A percentile compares a stretch with the other conserved stretches of the same genome.
Evolutionary conservation across 1,284 basidiomycete genomes (phyloP).

Genomic region (Rhodotorula sp.): DNA sequence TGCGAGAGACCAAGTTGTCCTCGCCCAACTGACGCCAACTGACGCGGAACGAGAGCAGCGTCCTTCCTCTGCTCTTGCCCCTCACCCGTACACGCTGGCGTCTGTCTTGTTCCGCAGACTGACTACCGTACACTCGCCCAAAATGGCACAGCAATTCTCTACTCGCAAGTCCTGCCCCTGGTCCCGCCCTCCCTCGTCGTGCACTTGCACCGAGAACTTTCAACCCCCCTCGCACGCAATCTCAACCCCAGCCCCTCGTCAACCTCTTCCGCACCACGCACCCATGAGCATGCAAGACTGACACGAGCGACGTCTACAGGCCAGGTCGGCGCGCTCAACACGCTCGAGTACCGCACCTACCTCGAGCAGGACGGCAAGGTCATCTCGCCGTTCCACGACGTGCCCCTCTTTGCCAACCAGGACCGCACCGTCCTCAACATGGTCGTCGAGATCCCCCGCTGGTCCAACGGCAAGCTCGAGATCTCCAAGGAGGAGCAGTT

Average conservation of each 20-base stretch:
- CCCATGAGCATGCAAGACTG: neutral
- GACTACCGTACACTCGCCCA: neutral
- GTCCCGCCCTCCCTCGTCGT: neutral
- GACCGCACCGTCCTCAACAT: slow-evolving; percentile 56
- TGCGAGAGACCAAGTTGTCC: too few relatives aligned
- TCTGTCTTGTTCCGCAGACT: neutral
- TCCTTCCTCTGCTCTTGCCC: too few relatives aligned
- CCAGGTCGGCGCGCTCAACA: slow-evolving; percentile 77
- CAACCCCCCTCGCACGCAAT: neutral
- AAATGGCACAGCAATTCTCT: neutral
- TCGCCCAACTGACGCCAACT: too few relatives aligned
- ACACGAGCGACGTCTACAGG: slow-evolving; percentile 13
- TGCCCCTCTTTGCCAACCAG: slow-evolving; percentile 92
- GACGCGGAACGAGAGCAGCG: too few relatives aligned
- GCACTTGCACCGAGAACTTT: too few relatives aligned
- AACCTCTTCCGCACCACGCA: neutral
- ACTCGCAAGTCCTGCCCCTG: neutral
- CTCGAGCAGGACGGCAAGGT: slow-evolving; percentile 83
- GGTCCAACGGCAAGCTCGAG: slow-evolving; percentile 82
- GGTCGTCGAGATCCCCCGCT: slow-evolving; percentile 97
- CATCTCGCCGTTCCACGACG: slow-evolving; percentile 91
- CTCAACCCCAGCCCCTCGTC: neutral
- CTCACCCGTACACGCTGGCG: slow-evolving; percentile 4
- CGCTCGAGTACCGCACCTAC: slow-evolving; percentile 92
- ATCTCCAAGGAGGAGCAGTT: slow-evolving; percentile 95